A percentile compares a stretch with the other conserved stretches of the same genome.
Conservation (phyloP, 2,329 filamentous ascomycete genomes). For the Trematosphaeria pertusa region DNA sequence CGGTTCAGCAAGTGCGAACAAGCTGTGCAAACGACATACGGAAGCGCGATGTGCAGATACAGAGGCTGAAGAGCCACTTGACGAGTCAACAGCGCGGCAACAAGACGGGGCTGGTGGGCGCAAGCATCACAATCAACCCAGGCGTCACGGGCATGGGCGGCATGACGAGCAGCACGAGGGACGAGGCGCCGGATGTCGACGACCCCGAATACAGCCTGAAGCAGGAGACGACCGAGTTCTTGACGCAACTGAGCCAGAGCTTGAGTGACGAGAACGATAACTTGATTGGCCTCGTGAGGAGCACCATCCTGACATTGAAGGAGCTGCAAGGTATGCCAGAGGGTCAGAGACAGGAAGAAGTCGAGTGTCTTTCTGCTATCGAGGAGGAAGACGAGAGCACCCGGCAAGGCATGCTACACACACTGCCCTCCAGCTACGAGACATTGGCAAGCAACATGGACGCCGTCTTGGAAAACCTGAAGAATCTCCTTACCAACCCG, state of each 20-base stretch:
- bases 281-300: constrained; percentile 73
- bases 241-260: constrained; percentile 81
- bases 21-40: constrained; percentile 91
- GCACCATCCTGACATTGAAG: constrained; percentile 74
- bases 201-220: constrained; percentile 73
- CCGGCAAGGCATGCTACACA: constrained; percentile 47
- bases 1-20: constrained; percentile 81
- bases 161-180: constrained; percentile 55
- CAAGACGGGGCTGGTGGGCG: constrained; percentile 53
- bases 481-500: constrained; percentile 87
- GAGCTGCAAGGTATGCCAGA: constrained; percentile 64
- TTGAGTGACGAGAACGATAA: constrained; percentile 93
- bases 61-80: constrained; percentile 86
- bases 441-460: constrained; percentile 76
- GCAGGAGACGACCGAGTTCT: constrained; percentile 88
- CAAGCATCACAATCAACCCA: constrained; percentile 57
- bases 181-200: constrained; percentile 59
- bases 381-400: constrained; percentile 41
- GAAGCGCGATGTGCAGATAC: constrained; percentile 87
- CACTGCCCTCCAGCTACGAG: constrained; percentile 69
- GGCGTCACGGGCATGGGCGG: constrained; percentile 35
- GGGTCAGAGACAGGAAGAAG: constrained; percentile 31
- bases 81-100: constrained; percentile 65
- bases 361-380: constrained; percentile 34
- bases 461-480: constrained; percentile 78